Evolutionary conservation across 495 filamentous ascomycete genomes (phyloP), one percentile per base, ranked within the genome.

Genomic region (Geoglossum glabrum): DNA sequence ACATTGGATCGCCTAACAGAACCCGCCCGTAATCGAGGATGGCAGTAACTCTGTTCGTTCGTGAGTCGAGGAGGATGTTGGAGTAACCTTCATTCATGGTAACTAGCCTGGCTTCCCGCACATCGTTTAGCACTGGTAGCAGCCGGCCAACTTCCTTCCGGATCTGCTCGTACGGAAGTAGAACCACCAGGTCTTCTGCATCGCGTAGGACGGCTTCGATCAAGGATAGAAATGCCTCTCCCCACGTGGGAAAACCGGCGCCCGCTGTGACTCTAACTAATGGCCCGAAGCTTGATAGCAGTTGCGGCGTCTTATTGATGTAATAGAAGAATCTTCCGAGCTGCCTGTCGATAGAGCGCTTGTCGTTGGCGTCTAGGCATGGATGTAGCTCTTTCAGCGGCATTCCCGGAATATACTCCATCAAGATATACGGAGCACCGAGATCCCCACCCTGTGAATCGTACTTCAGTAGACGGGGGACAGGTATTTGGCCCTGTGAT

Each of bases 161-260:
- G 17, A 58, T 58, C 30, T 58, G 56, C 56, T 58, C 38, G 28
- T 45, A 46, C 19, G 56, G 56, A 33, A 58, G 56, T 21, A 58
- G 26, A 8, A 58, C 56, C 5, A 58, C 27, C 38, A 58, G 8
- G 21, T 58, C 56, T n/a, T 58, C 56, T 9, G 56, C 56, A 34
- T 58, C 56, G 15, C 56, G 36, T 27, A 58, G 56, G 21, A 58
- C 43, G 3, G 26, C 38, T n/a, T 58, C 56, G 33, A 58, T 19
- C 15, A 58, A 21, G 5, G 56, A 58, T 21, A 49, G 21, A 21
- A 58, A 58, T 17, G 36, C 36, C 25, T 58, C 56, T 26, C 56
- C 23, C 56, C 56, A 58, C 19, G 40, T 40, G 23, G 23, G 1
- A 13, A 52, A 52, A 4, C 49, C 49, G 0, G 49, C 49, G 15